phyloP scores from a whole-genome alignment of 202 grass and related monocot genomes.

The Panicum hallii region DNA sequence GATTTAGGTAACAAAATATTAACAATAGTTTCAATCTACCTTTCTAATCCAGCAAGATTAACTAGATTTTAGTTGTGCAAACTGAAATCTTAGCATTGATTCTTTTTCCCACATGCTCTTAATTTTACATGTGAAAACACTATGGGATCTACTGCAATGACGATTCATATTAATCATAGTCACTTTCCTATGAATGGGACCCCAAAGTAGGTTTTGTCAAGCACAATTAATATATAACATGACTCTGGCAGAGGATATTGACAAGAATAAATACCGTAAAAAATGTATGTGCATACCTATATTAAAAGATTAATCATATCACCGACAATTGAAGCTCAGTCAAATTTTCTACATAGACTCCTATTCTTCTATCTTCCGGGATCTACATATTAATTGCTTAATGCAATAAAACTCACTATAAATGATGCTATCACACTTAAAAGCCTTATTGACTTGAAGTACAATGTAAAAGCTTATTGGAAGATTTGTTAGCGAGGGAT shows the following conservation, averaged over 20 bases:
- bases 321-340: too few species aligned
- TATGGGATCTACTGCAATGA: conserved; percentile 87
- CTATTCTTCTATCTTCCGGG: too few species aligned
- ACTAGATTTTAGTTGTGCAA: conserved; percentile 92
- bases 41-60: conserved; percentile 92
- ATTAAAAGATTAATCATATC: too few species aligned
- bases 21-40: conserved; percentile 40
- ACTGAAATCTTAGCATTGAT: conserved; percentile 64
- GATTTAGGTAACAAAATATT: neutral
- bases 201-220: conserved; percentile 53
- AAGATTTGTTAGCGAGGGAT: conserved; percentile 79
- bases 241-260: neutral
- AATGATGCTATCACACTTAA: neutral
- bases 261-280: too few species aligned
- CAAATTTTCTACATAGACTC: too few species aligned
- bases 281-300: too few species aligned
- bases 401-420: neutral
- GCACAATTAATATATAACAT: neutral
- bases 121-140: conserved; percentile 92
- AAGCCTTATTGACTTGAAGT: conserved; percentile 36
- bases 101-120: conserved; percentile 93
- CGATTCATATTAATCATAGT: conserved; percentile 90
- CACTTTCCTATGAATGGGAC: conserved; percentile 86
- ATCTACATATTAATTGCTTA: too few species aligned
- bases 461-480: conserved; percentile 53